Evolutionary conservation across 345 rosid genomes (phyloP).

Genomic region (Cardamine occulta): DNA sequence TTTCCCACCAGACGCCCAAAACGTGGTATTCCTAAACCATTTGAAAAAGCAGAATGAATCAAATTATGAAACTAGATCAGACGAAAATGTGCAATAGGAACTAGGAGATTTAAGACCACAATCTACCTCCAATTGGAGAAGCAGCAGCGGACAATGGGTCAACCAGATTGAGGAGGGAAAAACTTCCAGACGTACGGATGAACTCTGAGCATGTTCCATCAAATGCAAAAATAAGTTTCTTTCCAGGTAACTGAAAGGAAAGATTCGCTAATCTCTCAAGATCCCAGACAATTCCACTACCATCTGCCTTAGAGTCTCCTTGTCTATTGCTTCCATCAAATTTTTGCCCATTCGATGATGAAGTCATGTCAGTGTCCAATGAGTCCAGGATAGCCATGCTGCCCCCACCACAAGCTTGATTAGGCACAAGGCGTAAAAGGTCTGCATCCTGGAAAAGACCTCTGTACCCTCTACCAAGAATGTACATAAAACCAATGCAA

Average conservation of each 20-base stretch:
- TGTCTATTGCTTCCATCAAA: conserved; percentile 71
- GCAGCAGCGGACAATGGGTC: conserved; percentile 99
- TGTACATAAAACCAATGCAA: conserved; percentile 94
- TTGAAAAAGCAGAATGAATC: conserved; percentile 30
- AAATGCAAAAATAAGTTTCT: conserved; percentile 97
- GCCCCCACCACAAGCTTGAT: conserved; percentile 99
- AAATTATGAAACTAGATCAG: conserved; percentile 14
- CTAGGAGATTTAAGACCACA: conserved; percentile 18
- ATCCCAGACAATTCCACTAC: conserved; percentile 99
- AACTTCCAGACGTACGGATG: conserved; percentile 75
- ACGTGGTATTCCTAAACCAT: conserved; percentile 87
- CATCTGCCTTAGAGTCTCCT: conserved; percentile 85
- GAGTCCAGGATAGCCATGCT: conserved; percentile 98
- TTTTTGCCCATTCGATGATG: conserved; percentile 64
- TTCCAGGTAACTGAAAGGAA: conserved; percentile 90
- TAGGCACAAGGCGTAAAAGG: conserved; percentile 93
- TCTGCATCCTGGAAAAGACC: conserved; percentile 97
- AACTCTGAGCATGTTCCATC: conserved; percentile 92
- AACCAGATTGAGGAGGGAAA: conserved; percentile 91
- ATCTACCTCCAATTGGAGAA: conserved; percentile 97
- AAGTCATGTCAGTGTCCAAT: conserved; percentile 75
- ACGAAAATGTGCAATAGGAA: conserved; percentile 19
- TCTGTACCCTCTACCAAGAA: conserved; percentile 97
- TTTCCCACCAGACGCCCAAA: conserved; percentile 92
- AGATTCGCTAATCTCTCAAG: conserved; percentile 88